phyloP scores from a whole-genome alignment of 1,284 basidiomycete genomes.

The Apiotrichum sp. region DNA sequence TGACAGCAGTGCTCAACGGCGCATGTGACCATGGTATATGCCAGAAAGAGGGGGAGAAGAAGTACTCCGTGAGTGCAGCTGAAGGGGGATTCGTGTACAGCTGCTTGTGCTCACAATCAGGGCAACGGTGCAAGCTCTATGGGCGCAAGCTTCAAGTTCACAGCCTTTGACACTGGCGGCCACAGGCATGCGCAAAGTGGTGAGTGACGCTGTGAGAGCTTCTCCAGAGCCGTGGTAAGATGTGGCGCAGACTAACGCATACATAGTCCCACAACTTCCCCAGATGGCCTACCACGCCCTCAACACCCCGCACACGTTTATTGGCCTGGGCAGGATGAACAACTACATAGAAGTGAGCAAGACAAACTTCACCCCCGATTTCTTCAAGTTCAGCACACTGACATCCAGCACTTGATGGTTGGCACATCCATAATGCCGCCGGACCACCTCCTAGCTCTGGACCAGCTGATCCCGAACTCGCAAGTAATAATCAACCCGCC shows the following conservation, averaged over 20 bases:
- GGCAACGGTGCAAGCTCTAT: constrained; percentile 90
- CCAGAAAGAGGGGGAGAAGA: constrained; percentile 53
- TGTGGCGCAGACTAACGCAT: constrained; percentile 16
- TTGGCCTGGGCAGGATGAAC: constrained; percentile 97
- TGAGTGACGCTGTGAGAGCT: constrained; percentile 32
- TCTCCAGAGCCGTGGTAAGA: no score
- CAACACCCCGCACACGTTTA: constrained; percentile 86
- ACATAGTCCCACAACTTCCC: constrained; percentile 77
- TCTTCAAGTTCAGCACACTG: no score
- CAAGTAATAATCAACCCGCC: constrained; percentile 92
- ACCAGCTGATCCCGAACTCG: constrained; percentile 95
- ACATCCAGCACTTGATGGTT: constrained; percentile 79
- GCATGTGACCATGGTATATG: constrained; percentile 78
- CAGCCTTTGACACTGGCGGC: constrained; percentile 89
- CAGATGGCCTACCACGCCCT: constrained; percentile 87
- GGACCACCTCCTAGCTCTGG: constrained; percentile 75
- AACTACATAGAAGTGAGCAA: constrained; percentile 82
- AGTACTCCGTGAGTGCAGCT: constrained; percentile 63
- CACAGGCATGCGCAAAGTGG: constrained; percentile 83
- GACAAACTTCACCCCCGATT: no score
- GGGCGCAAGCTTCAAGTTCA: constrained; percentile 96
- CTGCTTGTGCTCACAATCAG: constrained; percentile 47
- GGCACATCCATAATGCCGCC: constrained; percentile 69
- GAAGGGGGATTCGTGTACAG: constrained; percentile 54
- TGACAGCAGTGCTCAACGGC: constrained; percentile 71